Conservation (phyloP, 805 yeast genomes). For the Monosporozyma aquatica region DNA sequence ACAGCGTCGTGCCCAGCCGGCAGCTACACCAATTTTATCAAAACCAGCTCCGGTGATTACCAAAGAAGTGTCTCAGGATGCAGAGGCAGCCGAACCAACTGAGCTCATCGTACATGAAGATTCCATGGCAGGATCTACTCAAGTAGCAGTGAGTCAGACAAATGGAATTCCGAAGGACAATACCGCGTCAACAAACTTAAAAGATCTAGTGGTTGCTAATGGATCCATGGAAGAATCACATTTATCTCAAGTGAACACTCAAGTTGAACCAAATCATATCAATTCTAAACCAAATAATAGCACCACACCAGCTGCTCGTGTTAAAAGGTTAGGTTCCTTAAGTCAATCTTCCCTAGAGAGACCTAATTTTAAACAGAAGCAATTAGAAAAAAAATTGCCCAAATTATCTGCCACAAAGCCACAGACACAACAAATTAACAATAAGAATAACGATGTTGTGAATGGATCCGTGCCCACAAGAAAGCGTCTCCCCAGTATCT, state of each 20-base stretch:
- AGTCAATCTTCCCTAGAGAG: constrained; percentile 2
- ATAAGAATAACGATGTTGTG: no score
- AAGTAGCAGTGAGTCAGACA: neutral
- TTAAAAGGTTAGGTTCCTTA: constrained; percentile 3
- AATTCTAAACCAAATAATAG: neutral
- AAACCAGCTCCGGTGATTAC: constrained; percentile 2
- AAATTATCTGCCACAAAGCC: neutral
- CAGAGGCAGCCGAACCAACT: constrained; percentile 2
- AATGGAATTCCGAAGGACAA: no score
- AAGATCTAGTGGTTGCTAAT: no score
- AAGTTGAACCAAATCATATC: constrained; percentile 2
- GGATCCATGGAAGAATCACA: neutral
- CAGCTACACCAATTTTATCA: constrained; percentile 15
- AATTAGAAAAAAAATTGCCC: neutral
- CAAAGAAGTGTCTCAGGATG: neutral
- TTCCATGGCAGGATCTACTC: constrained; percentile 6
- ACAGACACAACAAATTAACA: neutral
- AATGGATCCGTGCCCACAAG: neutral
- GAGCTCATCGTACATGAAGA: constrained; percentile 1
- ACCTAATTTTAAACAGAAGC: constrained; percentile 4
- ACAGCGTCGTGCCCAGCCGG: constrained; percentile 33
- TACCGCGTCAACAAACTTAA: no score
- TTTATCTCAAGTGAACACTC: constrained; percentile 4
- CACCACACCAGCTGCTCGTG: neutral
- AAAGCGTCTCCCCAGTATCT: constrained; percentile 22